Percentiles rank a stretch among this genome's conserved stretches.
phyloP scores from a whole-genome alignment of 2,329 filamentous ascomycete species.

The Pyricularia sp. region DNA sequence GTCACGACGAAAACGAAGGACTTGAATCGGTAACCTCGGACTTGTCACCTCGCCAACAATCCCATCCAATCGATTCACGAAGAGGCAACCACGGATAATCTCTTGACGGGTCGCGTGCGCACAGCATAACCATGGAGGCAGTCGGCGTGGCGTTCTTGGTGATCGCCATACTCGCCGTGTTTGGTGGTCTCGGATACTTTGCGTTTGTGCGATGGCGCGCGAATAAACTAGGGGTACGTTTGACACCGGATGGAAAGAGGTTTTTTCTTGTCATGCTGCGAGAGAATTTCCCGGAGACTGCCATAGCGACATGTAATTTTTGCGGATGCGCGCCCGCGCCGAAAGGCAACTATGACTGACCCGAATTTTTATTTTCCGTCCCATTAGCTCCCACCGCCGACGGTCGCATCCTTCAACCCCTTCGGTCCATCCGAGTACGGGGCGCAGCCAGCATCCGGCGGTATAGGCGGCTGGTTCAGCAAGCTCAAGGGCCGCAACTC shows the following conservation, averaged over 20 bases:
- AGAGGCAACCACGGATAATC: neutral
- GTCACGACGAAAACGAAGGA: neutral
- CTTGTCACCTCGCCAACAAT: neutral
- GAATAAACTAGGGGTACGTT: slow-evolving; percentile 56
- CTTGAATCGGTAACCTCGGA: neutral
- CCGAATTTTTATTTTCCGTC: neutral
- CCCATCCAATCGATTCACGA: neutral
- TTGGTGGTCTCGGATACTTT: slow-evolving; percentile 55
- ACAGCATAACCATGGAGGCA: slow-evolving; percentile 36
- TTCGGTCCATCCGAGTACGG: slow-evolving; percentile 45
- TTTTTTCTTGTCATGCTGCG: too few relatives aligned
- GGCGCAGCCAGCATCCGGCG: slow-evolving; percentile 46
- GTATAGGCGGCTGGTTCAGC: slow-evolving; percentile 64
- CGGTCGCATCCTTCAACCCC: slow-evolving; percentile 27
- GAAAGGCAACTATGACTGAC: neutral
- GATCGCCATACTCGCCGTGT: slow-evolving; percentile 51
- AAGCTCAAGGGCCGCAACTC: slow-evolving; percentile 52
- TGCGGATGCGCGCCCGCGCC: neutral
- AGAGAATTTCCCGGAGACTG: neutral
- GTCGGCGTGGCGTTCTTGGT: slow-evolving; percentile 65
- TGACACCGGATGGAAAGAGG: neutral
- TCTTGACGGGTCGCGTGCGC: neutral
- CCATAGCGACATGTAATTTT: neutral
- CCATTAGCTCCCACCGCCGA: slow-evolving; percentile 8
- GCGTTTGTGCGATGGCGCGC: slow-evolving; percentile 65